phyloP scores from a whole-genome alignment of 495 filamentous ascomycete genomes.

The Hypomontagnella submonticulosa region DNA sequence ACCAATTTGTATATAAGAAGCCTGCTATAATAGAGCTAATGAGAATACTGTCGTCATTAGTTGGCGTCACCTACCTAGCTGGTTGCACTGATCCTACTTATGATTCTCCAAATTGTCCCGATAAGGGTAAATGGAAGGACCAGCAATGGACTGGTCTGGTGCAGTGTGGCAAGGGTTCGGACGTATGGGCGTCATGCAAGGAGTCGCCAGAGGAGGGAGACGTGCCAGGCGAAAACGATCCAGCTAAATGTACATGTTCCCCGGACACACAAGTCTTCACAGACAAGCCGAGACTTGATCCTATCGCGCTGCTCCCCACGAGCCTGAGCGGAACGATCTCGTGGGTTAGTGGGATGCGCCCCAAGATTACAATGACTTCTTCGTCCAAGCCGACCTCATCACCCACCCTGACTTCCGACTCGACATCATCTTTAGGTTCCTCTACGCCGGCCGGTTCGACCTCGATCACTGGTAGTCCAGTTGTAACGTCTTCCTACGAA shows the following conservation, averaged over 20 bases:
- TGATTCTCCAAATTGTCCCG: slow-evolving; percentile 34
- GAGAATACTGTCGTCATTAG: slow-evolving; percentile 9
- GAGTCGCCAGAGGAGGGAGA: slow-evolving; percentile 15
- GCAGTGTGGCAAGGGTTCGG: slow-evolving; percentile 39
- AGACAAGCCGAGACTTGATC: slow-evolving; percentile 32
- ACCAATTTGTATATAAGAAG: neutral
- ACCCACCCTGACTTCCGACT: slow-evolving; percentile 2
- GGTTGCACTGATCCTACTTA: slow-evolving; percentile 48
- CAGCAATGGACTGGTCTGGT: slow-evolving; percentile 48
- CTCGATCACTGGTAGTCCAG: slow-evolving; percentile 47
- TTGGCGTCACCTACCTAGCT: slow-evolving; percentile 43
- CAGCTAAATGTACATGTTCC: slow-evolving; percentile 42
- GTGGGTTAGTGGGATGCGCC: slow-evolving; percentile 39
- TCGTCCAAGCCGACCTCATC: slow-evolving; percentile 3
- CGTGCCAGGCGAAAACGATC: slow-evolving; percentile 21
- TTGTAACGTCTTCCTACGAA: slow-evolving; percentile 27
- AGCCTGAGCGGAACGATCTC: slow-evolving; percentile 43
- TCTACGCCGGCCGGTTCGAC: neutral
- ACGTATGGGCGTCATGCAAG: slow-evolving; percentile 37
- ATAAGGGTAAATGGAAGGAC: slow-evolving; percentile 34
- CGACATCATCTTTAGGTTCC: slow-evolving; percentile 43
- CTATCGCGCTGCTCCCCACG: slow-evolving; percentile 43
- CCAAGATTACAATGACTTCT: slow-evolving; percentile 15
- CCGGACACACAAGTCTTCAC: slow-evolving; percentile 37
- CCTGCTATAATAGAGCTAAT: slow-evolving; percentile 3